These are phyloP conservation scores for Trichoderma hamatum DNA, from an alignment of 2,329 filamentous ascomycete genomes.

Conservation along the genomic window DNA sequence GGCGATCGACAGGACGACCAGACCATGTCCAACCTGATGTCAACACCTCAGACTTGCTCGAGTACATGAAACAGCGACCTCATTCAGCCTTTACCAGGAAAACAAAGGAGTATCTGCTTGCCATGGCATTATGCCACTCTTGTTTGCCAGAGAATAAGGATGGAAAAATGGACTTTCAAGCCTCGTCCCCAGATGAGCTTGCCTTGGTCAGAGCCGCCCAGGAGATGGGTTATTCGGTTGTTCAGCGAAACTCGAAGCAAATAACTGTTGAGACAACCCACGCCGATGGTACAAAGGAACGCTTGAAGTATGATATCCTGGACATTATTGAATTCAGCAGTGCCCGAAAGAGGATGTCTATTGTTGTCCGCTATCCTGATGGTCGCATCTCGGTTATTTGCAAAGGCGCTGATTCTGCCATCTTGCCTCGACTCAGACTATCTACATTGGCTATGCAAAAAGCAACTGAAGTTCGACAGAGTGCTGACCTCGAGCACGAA, in stretches of 20 bases:
- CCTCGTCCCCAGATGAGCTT: constrained; percentile 86
- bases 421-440: constrained; percentile 76
- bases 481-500: constrained; percentile 61
- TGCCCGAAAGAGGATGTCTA: constrained; percentile 86
- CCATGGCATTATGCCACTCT: constrained; percentile 86
- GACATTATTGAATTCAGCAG: constrained; percentile 92
- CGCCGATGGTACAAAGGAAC: constrained; percentile 44
- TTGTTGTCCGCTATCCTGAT: constrained; percentile 84
- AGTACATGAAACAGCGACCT: constrained; percentile 75
- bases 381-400: constrained; percentile 80
- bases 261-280: constrained; percentile 58
- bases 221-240: constrained; percentile 79
- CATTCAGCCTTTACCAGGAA: constrained; percentile 77
- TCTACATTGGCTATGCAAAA: constrained; percentile 76
- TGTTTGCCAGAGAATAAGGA: constrained; percentile 78
- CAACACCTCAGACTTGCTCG: constrained; percentile 73
- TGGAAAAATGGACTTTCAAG: constrained; percentile 78
- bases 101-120: constrained; percentile 80
- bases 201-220: constrained; percentile 83
- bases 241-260: constrained; percentile 71
- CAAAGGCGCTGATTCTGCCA: constrained; percentile 85
- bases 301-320: constrained; percentile 75
- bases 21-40: constrained; percentile 58
- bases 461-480: constrained; percentile 65
- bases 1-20: constrained; percentile 53